A percentile compares a stretch with the other conserved stretches of the same genome.
phyloP scores from a whole-genome alignment of 495 filamentous ascomycete genomes.

The Xylaria grammica region DNA sequence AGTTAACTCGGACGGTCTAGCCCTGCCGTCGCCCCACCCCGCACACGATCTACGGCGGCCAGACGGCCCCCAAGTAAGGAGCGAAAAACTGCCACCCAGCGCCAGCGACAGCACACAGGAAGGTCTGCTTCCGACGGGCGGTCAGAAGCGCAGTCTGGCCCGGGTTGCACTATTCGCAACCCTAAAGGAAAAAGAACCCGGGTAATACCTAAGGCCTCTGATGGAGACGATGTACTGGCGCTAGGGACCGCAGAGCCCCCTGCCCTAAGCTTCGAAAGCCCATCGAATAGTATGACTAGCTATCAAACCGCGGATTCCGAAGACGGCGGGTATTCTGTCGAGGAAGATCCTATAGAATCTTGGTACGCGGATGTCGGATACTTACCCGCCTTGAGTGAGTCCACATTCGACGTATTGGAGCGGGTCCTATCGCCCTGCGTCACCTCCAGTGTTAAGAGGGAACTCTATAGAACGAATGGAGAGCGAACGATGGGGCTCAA shows the following conservation, averaged over 20 bases:
- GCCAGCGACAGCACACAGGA: background rate
- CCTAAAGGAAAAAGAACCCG: background rate
- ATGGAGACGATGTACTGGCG: background rate
- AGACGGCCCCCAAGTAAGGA: background rate
- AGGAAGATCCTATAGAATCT: slow-evolving; percentile 6
- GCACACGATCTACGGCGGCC: background rate
- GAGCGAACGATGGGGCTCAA: slow-evolving; percentile 5
- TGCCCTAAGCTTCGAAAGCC: background rate
- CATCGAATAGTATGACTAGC: background rate
- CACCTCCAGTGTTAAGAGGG: background rate
- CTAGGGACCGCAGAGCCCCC: background rate
- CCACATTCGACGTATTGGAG: background rate
- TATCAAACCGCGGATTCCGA: slow-evolving; percentile 4
- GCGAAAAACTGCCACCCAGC: background rate
- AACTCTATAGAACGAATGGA: background rate
- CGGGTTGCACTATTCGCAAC: background rate
- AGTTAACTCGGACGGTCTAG: background rate
- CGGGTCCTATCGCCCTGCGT: slow-evolving; percentile 4
- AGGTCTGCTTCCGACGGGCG: background rate
- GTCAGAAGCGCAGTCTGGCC: background rate
- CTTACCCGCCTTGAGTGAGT: background rate
- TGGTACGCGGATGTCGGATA: slow-evolving; percentile 6
- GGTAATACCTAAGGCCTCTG: background rate
- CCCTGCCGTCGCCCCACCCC: background rate
- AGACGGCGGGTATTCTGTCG: background rate